These are phyloP conservation scores for Chrysosporium queenslandicum DNA, from an alignment of 2,329 filamentous ascomycete genomes.

Conservation along the genomic window DNA sequence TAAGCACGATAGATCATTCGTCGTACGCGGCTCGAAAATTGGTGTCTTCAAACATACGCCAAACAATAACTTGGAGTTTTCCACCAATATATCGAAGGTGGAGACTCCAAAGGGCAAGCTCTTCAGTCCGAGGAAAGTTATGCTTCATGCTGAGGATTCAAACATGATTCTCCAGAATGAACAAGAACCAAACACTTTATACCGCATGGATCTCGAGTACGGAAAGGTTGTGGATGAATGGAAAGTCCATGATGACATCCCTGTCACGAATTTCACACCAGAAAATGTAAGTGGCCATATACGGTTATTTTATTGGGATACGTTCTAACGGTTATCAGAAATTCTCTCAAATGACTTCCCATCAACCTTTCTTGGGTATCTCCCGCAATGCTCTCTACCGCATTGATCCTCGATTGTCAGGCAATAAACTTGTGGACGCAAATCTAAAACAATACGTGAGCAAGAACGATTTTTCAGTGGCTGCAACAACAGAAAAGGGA, in stretches of 20 bases:
- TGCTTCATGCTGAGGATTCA: constrained; percentile 83
- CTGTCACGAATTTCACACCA: constrained; percentile 81
- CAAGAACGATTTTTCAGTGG: constrained; percentile 93
- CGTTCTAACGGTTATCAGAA: constrained; percentile 47
- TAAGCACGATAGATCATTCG: constrained; percentile 93
- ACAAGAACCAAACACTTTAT: constrained; percentile 78
- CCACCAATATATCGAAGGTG: constrained; percentile 93
- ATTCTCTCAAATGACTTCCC: constrained; percentile 92
- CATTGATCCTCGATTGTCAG: constrained; percentile 79
- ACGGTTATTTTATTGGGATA: neutral
- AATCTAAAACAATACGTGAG: constrained; percentile 92
- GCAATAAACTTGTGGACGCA: constrained; percentile 83
- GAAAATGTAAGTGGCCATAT: constrained; percentile 52
- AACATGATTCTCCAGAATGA: constrained; percentile 82
- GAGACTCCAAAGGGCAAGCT: constrained; percentile 75
- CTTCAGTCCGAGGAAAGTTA: constrained; percentile 92
- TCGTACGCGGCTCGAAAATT: constrained; percentile 94
- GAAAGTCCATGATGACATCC: constrained; percentile 95
- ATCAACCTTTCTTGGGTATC: constrained; percentile 89
- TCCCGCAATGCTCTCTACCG: constrained; percentile 89
- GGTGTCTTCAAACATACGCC: constrained; percentile 95
- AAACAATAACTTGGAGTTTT: constrained; percentile 88
- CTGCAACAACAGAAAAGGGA: constrained; percentile 90
- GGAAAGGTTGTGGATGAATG: constrained; percentile 98
- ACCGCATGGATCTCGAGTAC: constrained; percentile 95